Evolutionary conservation across 139 green algal genomes (phyloP).

Genomic region (Picocystis salinarum): DNA sequence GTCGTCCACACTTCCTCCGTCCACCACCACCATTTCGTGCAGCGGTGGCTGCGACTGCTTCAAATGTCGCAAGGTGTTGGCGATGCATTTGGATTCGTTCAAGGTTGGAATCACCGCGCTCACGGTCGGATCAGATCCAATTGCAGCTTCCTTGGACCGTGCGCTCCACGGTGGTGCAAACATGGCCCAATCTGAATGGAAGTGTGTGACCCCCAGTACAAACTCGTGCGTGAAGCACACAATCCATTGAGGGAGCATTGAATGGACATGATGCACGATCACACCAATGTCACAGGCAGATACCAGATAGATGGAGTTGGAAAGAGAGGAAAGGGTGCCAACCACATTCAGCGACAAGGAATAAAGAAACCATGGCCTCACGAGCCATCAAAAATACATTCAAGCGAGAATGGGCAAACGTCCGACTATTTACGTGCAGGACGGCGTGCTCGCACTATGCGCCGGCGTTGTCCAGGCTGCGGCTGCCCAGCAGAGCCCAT

Average conservation of each 20-base stretch:
- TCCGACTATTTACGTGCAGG: too few species aligned
- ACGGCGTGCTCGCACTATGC: too few species aligned
- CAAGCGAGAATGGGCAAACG: too few species aligned
- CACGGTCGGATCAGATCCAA: too few species aligned
- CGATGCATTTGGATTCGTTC: constrained; percentile 37
- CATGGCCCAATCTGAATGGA: constrained; percentile 74
- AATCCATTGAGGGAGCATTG: constrained; percentile 22
- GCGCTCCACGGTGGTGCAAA: constrained; percentile 5
- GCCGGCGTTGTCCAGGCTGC: too few species aligned
- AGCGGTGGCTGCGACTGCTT: constrained; percentile 18
- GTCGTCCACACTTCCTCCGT: constrained; percentile 43
- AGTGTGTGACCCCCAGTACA: too few species aligned
- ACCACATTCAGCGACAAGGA: too few species aligned
- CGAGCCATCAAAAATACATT: too few species aligned
- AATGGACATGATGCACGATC: constrained; percentile 37
- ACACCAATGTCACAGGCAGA: constrained; percentile 42
- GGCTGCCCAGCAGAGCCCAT: too few species aligned
- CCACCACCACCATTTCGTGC: constrained; percentile 54
- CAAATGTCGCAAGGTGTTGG: constrained; percentile 15
- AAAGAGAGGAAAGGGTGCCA: too few species aligned
- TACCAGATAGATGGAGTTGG: constrained; percentile 73
- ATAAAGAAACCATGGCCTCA: too few species aligned
- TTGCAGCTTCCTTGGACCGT: constrained; percentile 10
- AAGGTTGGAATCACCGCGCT: constrained; percentile 28
- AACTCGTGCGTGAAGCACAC: background rate